Base-by-base conservation (phyloP, 768 basidiomycete genomes). In the Mycena epipterygia region DNA sequence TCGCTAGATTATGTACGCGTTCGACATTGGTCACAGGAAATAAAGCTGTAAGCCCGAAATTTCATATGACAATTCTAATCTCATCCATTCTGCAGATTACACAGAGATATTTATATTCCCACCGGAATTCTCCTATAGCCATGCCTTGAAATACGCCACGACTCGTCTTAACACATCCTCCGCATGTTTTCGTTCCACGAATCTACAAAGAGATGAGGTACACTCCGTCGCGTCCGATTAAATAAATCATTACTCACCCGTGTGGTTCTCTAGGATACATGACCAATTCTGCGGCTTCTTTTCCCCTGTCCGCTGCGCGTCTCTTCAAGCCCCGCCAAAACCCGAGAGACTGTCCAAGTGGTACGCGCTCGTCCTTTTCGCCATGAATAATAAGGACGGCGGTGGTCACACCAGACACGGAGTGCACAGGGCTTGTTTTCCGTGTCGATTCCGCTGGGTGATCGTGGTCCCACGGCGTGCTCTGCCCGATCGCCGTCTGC, bases 351-450 rank as follows among this genome's bases (percentile, higher is more conserved):
- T 82, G 81, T 1, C 80, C 80, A 30, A 79, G 61, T 9, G 88
- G 87, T 27, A 88, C 88, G 0, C 89, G 82, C 39, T 86, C 80
- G 71, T 90, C 89, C 64, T 81, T 84, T 53, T 86, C 84, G 0
- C 90, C 89, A 39, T 90, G 79, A 14, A 87, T 71, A 41, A 90
- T 74, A 23, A 88, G 77, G 19, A 89, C 84, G 0, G 88, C 87
- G 5, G 85, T 81, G 52, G 74, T 77, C 30, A 89, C 84, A 0
- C 76, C 77, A 23, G 81, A 77, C 11, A 89, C 80, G 55, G 71
- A 73, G 56, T 81, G 82, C 44, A 82, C 73, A 5, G 82, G 82
- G 63, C 79, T 80, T 1, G 74, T 72, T 64, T 76, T 79, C 41
- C 80, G 73, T 16, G 57, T 46, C 9, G 68, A 72, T 49, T 48